A percentile compares a stretch with the other conserved stretches of the same genome.
Conservation (phyloP, 1,284 basidiomycete species). For the Bjerkandera adusta region DNA sequence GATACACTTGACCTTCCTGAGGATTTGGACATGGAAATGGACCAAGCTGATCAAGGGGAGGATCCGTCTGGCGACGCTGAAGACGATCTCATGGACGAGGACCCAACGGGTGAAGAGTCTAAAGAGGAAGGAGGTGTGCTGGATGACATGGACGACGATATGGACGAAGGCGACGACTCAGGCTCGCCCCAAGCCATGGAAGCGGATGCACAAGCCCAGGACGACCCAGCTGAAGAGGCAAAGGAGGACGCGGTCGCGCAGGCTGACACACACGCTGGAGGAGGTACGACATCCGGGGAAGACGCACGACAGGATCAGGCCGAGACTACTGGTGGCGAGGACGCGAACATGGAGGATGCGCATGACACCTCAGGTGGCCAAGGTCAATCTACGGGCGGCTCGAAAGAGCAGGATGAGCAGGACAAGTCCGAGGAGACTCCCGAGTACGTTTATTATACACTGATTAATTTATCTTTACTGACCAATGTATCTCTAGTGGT, state of each 20-base stretch:
- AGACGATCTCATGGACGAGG: conserved; percentile 36
- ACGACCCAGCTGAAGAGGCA: conserved; percentile 18
- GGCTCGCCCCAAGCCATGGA: conserved; percentile 17
- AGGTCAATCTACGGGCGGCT: conserved; percentile 2
- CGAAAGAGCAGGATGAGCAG: conserved; percentile 2
- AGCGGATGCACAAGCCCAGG: conserved; percentile 17
- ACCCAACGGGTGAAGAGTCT: conserved; percentile 35
- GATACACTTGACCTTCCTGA: conserved; percentile 85
- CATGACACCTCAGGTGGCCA: conserved; percentile 4
- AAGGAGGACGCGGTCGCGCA: conserved; percentile 33
- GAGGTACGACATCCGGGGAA: conserved; percentile 21
- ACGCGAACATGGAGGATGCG: conserved; percentile 9
- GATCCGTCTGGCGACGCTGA: conserved; percentile 43
- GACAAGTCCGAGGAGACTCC: background rate
- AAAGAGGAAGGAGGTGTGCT: conserved; percentile 6
- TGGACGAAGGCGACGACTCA: conserved; percentile 25
- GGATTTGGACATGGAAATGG: conserved; percentile 64
- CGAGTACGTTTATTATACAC: conserved; percentile 11
- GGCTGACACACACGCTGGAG: conserved; percentile 38
- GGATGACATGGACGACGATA: conserved; percentile 30
- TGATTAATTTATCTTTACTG: background rate
- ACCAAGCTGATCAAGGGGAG: conserved; percentile 31
- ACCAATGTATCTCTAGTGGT: background rate
- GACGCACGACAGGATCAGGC: conserved; percentile 12
- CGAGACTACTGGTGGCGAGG: conserved; percentile 9